Evolutionary conservation across 345 rosid genomes (phyloP), one percentile per base, ranked within the genome.

Genomic region (Fremontodendron californicum): DNA sequence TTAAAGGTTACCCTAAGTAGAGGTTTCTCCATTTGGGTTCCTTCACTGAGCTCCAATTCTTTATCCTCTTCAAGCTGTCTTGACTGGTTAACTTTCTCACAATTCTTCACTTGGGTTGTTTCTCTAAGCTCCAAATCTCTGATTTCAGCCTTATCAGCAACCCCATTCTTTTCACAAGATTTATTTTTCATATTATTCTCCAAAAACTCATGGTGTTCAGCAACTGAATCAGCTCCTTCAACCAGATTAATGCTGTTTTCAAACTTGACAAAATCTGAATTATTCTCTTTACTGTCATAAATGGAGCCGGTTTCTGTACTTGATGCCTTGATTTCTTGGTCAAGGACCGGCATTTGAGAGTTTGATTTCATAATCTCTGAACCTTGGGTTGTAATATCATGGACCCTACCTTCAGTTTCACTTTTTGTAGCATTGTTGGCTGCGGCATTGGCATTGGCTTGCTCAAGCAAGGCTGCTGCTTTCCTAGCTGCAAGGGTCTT

Each of bases 401-500:
- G 45, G 25, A 33, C 49, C 27, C 37, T 72, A 9, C 5, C 79
- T 21, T 35, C 79, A 78, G 27, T 61, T 64, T 82, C 82, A 46
- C 74, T 69, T 65, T 79, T 77, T 31, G 78, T 62, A 48, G 45
- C 70, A 76, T 46, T 54, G 11, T 12, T 58, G 21, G 81, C 57
- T 35, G 78, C 61, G 0, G 71, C 71, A 19, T n/a, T n/a, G n/a
- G n/a, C 66, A 75, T 82, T 83, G 8, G 86, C 87, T 84, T 92
- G 90, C 80, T 89, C 93, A 16, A 88, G 87, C 80, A 89, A 69
- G 42, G 97, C 96, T 9, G 93, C 92, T 29, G 93, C 93, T 82
- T 93, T 93, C 83, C 87, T 83, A 19, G 91, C 97, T 16, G 95
- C 97, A 58, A 92, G 87, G 77, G 86, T 78, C 90, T 84, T 93